These are phyloP conservation scores for Barnettozyma populi DNA, from an alignment of 805 yeast species.

Conservation along the genomic window DNA sequence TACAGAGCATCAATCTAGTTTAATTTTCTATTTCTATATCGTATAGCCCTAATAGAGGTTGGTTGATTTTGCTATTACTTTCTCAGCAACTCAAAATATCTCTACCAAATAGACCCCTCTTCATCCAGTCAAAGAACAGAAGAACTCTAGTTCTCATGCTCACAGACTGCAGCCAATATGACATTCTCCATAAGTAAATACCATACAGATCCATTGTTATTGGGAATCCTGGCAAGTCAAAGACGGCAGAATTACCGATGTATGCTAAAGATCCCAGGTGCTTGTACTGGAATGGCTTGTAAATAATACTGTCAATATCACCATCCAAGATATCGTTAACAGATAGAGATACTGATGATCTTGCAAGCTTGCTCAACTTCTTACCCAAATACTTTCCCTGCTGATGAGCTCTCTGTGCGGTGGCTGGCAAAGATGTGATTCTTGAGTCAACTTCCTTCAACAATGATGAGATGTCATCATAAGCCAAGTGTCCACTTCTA, in stretches of 20 bases:
- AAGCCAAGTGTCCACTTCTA: constrained; percentile 44
- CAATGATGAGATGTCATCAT: constrained; percentile 45
- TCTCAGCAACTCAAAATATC: constrained; percentile 33
- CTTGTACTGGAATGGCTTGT: constrained; percentile 54
- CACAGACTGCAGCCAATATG: constrained; percentile 63
- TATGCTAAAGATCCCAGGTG: constrained; percentile 67
- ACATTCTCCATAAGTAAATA: constrained; percentile 71
- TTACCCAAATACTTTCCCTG: constrained; percentile 64
- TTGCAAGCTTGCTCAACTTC: constrained; percentile 50
- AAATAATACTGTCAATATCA: constrained; percentile 50
- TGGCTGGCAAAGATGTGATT: constrained; percentile 65
- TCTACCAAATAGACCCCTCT: constrained; percentile 53
- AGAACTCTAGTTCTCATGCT: constrained; percentile 58
- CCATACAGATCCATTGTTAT: constrained; percentile 63
- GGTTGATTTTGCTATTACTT: neutral
- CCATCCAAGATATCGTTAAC: constrained; percentile 44
- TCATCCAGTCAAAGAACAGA: constrained; percentile 63
- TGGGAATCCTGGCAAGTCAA: constrained; percentile 56
- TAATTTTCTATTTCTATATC: neutral
- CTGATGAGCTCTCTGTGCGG: constrained; percentile 70
- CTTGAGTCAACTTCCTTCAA: constrained; percentile 53
- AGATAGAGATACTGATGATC: constrained; percentile 36
- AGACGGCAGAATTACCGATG: constrained; percentile 66
- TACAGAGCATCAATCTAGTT: no score
- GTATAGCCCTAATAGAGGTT: neutral